Evolutionary conservation across 1,139 yeast genomes (phyloP), one percentile per base, ranked within the genome.

Genomic region (Hyphopichia buzzinii): DNA sequence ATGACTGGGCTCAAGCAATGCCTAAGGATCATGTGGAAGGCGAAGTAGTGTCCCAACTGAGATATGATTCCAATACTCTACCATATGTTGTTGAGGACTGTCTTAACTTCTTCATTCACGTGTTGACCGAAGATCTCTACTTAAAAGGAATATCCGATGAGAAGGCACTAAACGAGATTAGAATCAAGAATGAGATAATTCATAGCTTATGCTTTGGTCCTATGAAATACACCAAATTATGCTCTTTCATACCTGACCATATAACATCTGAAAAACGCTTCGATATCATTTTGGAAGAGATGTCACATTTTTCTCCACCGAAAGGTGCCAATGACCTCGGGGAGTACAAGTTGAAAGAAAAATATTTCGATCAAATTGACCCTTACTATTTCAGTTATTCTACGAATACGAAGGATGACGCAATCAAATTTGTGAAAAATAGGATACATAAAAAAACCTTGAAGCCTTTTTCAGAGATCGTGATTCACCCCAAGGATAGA

Each of bases 351-450:
- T 64, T 92, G 36, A 87, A 84, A 48, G 77, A 77, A 2, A 76
- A 77, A 41, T 74, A 66, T 42, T 65, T 68, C 37, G 62, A 59
- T 4, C 64, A 72, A 27, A 70, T 90, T 21, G 90, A 90, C 52
- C 95, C 97, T 0, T 90, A 81, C 52, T 90, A 84, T 55, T 73
- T 86, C 43, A 89, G 88, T 49, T 84, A 84, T 48, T 67, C 86
- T 0, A 66, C 94, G 0, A 88, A 89, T 46, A 81, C 80, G 37
- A 76, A 90, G 40, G 96, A 89, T 39, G 96, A 77, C 39, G 79
- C 81, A 10, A 67, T 76, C 17, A 84, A 57, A 76, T 86, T 39
- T 70, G 77, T 57, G 58, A 76, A 78, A 44, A 74, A 72, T 27
- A 54, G 67, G 25, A 48, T 52, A 25, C 38, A 66, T 26, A 60